Percentiles rank a stretch among this genome's conserved stretches.
Conservation (phyloP, 148 eudicot species). For the Dianthus caryophyllus region DNA sequence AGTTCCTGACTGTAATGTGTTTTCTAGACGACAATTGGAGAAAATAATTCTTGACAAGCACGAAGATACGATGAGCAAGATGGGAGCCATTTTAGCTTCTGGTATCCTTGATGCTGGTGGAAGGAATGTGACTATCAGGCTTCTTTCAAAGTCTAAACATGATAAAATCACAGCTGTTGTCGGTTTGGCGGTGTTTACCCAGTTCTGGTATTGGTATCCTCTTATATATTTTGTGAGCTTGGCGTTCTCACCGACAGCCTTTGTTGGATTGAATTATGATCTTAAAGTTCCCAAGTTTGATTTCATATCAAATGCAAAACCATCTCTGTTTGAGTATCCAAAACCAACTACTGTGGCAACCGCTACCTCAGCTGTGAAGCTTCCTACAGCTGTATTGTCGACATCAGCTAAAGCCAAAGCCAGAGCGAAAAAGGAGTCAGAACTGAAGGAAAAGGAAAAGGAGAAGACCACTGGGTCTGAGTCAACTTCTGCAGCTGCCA, state of each 20-base stretch:
- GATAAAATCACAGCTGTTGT: conserved; percentile 92
- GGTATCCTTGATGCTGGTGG: conserved; percentile 99
- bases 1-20: conserved; percentile 1
- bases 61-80: conserved; percentile 99
- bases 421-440: conserved; percentile 90
- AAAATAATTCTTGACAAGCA: conserved; percentile 96
- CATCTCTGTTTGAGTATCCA: conserved; percentile 92
- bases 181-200: conserved; percentile 94
- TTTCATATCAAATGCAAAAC: conserved; percentile 83
- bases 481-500: conserved; percentile 37
- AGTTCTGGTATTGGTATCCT: conserved; percentile 99
- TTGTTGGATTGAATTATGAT: conserved; percentile 88
- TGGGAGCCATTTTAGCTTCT: conserved; percentile 98
- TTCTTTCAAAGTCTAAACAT: conserved; percentile 88
- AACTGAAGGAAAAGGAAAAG: conserved; percentile 59
- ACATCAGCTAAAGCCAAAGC: conserved; percentile 82
- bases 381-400: conserved; percentile 90
- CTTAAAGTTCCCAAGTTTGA: conserved; percentile 90
- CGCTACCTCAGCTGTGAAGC: conserved; percentile 72
- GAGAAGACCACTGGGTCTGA: conserved; percentile 43
- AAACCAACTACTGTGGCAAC: conserved; percentile 81
- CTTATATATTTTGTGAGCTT: conserved; percentile 93
- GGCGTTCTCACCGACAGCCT: conserved; percentile 92
- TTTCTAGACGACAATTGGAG: conserved; percentile 78
- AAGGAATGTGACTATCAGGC: conserved; percentile 87